Evolutionary conservation across 345 rosid genomes (phyloP).

Genomic region (Acer negundo): DNA sequence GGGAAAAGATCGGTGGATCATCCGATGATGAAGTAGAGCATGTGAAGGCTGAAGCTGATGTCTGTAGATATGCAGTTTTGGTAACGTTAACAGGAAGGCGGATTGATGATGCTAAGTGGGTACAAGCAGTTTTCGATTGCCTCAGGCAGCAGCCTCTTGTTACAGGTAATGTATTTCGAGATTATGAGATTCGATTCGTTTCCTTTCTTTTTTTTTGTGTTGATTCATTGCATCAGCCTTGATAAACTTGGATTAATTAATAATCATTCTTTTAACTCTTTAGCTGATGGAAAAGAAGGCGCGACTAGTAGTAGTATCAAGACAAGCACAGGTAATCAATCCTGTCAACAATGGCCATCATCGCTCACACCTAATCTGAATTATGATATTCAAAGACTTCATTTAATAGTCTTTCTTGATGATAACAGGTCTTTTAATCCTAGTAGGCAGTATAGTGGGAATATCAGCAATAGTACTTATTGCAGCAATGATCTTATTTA

Average conservation of each 20-base stretch:
- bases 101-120: constrained; percentile 35
- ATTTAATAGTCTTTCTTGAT: constrained; percentile 3
- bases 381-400: neutral
- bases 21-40: constrained; percentile 1
- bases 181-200: neutral
- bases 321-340: constrained; percentile 17
- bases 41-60: constrained; percentile 18
- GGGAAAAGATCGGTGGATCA: constrained; percentile 41
- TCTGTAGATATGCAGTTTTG: constrained; percentile 50
- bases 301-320: neutral
- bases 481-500: constrained; percentile 31
- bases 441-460: constrained; percentile 33
- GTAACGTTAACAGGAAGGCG: constrained; percentile 39
- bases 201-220: neutral
- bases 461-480: constrained; percentile 26
- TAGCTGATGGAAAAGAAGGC: constrained; percentile 22
- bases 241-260: neutral
- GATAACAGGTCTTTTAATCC: constrained; percentile 33
- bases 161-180: constrained; percentile 24
- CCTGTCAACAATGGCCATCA: neutral
- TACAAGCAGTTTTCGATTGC: constrained; percentile 37
- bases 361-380: neutral
- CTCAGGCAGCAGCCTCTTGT: constrained; percentile 29
- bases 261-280: neutral
- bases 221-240: neutral